Evolutionary conservation across 305 asterid genomes (phyloP).

Genomic region (Fraxinus ornus): DNA sequence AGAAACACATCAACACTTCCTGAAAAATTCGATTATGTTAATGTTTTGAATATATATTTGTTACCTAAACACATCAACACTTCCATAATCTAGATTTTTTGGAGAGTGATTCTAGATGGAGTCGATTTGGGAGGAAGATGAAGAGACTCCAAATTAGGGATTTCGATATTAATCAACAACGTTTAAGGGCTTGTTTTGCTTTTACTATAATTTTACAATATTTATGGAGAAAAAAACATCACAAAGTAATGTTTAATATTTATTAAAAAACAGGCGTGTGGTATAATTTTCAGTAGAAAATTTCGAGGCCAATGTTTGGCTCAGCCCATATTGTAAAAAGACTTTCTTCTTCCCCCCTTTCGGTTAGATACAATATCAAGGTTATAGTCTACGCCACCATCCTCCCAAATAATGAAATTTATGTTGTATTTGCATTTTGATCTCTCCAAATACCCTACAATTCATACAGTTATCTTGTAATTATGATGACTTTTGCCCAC

Average conservation of each 20-base stretch:
- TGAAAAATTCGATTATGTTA: neutral
- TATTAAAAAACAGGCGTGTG: too few species aligned
- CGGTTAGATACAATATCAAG: neutral
- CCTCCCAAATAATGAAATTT: neutral
- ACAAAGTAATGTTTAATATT: too few species aligned
- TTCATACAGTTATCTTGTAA: neutral
- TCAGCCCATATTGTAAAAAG: too few species aligned
- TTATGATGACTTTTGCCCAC: neutral
- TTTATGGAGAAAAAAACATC: too few species aligned
- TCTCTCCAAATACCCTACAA: neutral
- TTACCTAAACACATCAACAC: conserved; percentile 22
- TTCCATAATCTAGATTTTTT: neutral
- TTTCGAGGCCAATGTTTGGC: too few species aligned
- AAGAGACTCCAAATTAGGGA: neutral
- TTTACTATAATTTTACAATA: too few species aligned
- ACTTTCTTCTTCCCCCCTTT: neutral
- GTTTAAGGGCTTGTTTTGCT: neutral
- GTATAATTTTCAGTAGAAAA: too few species aligned
- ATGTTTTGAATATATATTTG: conserved; percentile 29
- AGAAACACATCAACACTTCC: conserved; percentile 27
- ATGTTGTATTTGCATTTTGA: neutral
- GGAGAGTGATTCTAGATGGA: neutral
- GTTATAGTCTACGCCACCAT: neutral
- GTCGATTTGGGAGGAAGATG: neutral
- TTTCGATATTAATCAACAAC: too few species aligned